Conservation (phyloP, 495 filamentous ascomycete genomes). For the Penicillium antarcticum region DNA sequence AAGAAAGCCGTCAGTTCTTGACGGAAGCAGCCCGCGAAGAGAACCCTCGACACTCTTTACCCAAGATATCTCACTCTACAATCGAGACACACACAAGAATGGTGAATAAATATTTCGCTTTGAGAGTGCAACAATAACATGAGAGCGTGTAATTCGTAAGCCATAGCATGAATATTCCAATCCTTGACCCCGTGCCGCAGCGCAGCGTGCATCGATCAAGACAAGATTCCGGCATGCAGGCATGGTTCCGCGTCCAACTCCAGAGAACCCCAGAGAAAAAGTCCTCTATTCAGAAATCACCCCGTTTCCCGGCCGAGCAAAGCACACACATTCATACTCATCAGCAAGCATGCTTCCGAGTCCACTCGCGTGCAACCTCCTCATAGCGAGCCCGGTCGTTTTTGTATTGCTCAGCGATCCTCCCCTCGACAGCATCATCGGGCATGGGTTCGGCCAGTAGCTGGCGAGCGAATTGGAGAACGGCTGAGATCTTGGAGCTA, state of each 20-base stretch:
- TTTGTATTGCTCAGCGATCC: constrained; percentile 83
- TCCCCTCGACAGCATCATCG: constrained; percentile 87
- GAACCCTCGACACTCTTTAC: too few species aligned
- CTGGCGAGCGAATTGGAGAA: constrained; percentile 75
- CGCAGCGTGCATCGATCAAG: background rate
- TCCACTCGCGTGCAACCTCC: constrained; percentile 80
- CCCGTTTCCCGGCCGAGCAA: background rate
- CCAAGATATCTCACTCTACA: too few species aligned
- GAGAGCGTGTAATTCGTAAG: background rate
- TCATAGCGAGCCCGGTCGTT: constrained; percentile 71
- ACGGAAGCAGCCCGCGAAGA: too few species aligned
- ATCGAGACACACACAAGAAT: too few species aligned
- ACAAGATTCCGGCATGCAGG: background rate
- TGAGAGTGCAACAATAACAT: background rate
- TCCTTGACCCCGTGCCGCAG: background rate
- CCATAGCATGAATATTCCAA: background rate
- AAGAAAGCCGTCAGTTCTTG: too few species aligned
- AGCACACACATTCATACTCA: background rate
- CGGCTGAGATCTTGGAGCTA: constrained; percentile 67
- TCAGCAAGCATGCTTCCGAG: constrained; percentile 63
- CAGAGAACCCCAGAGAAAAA: background rate
- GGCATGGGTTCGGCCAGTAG: constrained; percentile 85
- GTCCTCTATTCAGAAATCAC: background rate
- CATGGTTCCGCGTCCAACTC: background rate
- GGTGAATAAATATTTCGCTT: background rate